These are phyloP conservation scores for Linnemannia hyalina DNA, from an alignment of 192 early-diverging fungal species.

Conservation along the genomic window DNA sequence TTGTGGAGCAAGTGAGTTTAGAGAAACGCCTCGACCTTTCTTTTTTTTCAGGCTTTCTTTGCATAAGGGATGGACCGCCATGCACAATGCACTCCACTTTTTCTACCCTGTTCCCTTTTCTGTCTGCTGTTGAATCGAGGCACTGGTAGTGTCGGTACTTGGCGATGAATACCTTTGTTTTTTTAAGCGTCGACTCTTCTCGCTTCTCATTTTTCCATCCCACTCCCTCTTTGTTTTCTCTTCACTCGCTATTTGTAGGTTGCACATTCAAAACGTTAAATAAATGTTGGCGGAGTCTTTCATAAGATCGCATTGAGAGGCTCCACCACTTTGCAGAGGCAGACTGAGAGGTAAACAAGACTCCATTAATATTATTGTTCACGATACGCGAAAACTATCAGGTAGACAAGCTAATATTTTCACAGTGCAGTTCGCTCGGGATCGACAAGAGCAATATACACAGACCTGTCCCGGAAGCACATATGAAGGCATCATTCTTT, in stretches of 20 bases:
- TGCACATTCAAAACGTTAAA: too few species aligned
- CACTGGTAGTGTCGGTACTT: not conserved
- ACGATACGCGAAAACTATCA: too few species aligned
- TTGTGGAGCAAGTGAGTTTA: conserved; percentile 6
- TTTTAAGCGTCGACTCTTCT: not conserved
- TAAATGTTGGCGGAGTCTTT: too few species aligned
- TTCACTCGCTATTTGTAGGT: not conserved
- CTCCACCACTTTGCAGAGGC: too few species aligned
- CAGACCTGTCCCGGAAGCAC: conserved; percentile 12
- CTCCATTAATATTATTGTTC: too few species aligned
- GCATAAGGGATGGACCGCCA: not conserved
- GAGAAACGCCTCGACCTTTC: not conserved
- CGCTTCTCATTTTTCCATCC: too few species aligned
- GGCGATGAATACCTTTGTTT: not conserved
- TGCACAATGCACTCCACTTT: not conserved
- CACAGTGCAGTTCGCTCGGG: conserved; percentile 15
- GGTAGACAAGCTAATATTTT: not conserved
- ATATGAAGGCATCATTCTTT: conserved; percentile 8
- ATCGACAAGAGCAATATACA: conserved; percentile 28
- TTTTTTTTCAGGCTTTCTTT: not conserved
- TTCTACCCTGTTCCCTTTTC: not conserved
- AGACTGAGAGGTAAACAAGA: too few species aligned
- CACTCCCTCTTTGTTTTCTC: not conserved
- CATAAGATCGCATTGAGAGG: not conserved
- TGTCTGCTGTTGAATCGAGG: not conserved